Evolutionary conservation across 257 asterid species (phyloP), one percentile per base, ranked within the genome.

Genomic region (Mentha longifolia): DNA sequence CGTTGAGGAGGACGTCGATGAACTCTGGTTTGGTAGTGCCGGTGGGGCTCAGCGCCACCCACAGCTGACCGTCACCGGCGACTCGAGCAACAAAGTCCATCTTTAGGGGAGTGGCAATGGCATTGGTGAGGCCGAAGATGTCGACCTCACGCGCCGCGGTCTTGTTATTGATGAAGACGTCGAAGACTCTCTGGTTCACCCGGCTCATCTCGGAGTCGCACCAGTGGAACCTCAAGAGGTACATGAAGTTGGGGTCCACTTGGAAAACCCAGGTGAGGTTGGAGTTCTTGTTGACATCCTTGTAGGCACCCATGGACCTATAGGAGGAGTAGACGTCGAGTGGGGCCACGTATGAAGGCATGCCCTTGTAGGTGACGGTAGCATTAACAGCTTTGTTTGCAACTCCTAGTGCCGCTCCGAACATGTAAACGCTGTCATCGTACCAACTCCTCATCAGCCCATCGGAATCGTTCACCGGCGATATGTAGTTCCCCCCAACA

Each of bases 391-490:
- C 84, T 0, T 20, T 56, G 7, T 59, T 12, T 0, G 92, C 57
- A 0, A 86, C 82, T 1, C 99, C 98, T 0, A 20, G 28, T 0
- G 77, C 80, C 0, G 83, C 90, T 0, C 92, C 95, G 6, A 62
- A 81, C 0, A 86, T 55, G 39, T 87, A 93, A 3, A 93, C 82
- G n/a, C 90, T 75, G 7, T 94, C 97, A 0, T 91, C 97, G 28
- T 91, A 94, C 99, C 97, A 94, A 46, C 92, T 86, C 9, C 99
- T 78, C 95, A 84, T 84, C 2, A 94, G 78, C 0, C 96, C 92
- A 1, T 76, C 88, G 0, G 97, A 81, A 42, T 94, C 99, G 14
- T 86, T 86, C 5, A 54, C 5, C 0, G 97, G 88, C 1, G 88
- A 72, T 10, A 91, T 80, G 13, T 78, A 91, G 0, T 70, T 82